Evolutionary conservation across 2,329 filamentous ascomycete genomes (phyloP).

Genomic region (Coleophoma cylindrospora): DNA sequence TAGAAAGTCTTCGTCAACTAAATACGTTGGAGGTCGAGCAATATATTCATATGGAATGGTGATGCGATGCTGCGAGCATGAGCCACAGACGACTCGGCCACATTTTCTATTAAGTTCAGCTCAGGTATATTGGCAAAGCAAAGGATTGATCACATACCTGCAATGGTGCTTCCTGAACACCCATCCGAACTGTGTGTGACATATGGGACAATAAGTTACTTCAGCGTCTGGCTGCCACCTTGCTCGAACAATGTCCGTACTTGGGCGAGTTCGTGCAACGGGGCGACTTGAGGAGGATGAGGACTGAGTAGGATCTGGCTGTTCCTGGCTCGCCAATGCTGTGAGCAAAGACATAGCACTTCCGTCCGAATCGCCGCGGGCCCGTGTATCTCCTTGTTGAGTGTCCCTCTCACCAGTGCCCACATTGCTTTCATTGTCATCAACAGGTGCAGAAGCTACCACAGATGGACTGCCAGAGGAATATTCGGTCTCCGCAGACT

Average conservation of each 20-base stretch:
- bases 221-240: constrained; percentile 87
- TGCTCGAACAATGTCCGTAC: constrained; percentile 53
- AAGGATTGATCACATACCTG: constrained; percentile 45
- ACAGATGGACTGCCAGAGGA: too few species aligned
- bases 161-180: constrained; percentile 92
- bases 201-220: constrained; percentile 80
- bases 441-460: too few species aligned
- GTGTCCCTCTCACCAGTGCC: too few species aligned
- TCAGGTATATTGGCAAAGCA: neutral
- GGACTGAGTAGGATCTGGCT: neutral
- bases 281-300: neutral
- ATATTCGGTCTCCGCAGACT: too few species aligned
- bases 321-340: neutral
- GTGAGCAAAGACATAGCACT: neutral
- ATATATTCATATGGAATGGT: constrained; percentile 93
- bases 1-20: neutral
- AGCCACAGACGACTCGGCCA: constrained; percentile 82
- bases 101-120: constrained; percentile 60
- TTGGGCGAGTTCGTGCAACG: neutral
- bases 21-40: constrained; percentile 60
- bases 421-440: too few species aligned
- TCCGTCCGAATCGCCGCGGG: neutral
- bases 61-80: constrained; percentile 90
- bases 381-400: neutral
- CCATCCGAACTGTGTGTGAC: constrained; percentile 67